Base-by-base conservation (phyloP, 352 stramenopile species). In the Pythium volutum region DNA sequence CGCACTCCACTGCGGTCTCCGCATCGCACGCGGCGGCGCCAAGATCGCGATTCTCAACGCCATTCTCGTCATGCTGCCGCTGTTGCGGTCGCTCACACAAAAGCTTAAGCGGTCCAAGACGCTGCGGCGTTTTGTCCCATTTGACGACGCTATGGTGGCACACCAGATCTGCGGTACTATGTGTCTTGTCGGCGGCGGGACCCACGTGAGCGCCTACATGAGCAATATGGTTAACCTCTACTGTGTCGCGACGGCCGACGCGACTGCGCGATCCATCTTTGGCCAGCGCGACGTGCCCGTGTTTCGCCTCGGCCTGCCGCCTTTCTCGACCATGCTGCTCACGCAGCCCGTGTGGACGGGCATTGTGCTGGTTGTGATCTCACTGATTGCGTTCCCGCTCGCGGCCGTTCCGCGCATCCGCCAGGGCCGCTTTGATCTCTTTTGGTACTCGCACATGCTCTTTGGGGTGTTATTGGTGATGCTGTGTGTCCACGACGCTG, bases 401-500 rank as follows among this genome's bases (percentile, higher is more conserved):
- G 50, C 50, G 14, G 50, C 50, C 12, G 34, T 57, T 23, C 33
- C 33, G 12, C 3, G 22, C 2, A 36, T 57, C 33, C 50, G 50
- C 16, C 50, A 57, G 22, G 33, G 50, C 5, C 50, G 50, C 14
- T 57, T 57, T 34, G 48, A 57, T 16, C 50, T 57, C 50, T 57
- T 57, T 16, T 57, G 50, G 50, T 57, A 57, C 36, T 57, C 50
- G 50, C 50, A 57, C 50, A 48, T 57, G 50, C 50, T 57, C 2
- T 57, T 47, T 18, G 34, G 33, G 14, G n/a, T 57, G 29, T 7
- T 57, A 20, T 20, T 57, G 10, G 50, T 48, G 14, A 16, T 57
- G 34, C 22, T 57, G 18, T 57, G 50, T 31, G 33, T 61, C 43
- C 55, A 61, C 33, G 56, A 51, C 34, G 41, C 41, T 36, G 56